Evolutionary conservation across 2,329 filamentous ascomycete genomes (phyloP).

Genomic region (Colletotrichum coccodes): DNA sequence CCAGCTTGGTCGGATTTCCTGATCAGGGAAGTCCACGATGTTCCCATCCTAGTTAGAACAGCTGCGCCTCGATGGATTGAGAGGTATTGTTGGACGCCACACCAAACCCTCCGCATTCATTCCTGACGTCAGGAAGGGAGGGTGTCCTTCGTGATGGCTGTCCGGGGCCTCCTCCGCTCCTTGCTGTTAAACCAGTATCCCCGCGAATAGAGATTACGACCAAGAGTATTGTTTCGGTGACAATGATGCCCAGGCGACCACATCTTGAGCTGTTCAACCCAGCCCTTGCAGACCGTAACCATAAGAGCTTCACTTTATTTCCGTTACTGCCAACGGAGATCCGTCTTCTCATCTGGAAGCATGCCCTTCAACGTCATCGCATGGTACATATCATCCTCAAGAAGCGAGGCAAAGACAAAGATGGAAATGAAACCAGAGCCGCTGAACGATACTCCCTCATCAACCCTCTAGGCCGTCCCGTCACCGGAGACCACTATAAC

Average conservation of each 20-base stretch:
- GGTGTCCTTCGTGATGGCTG: background rate
- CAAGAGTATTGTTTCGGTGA: background rate
- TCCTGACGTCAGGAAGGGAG: background rate
- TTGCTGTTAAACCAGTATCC: background rate
- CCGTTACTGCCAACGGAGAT: background rate
- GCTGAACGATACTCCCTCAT: background rate
- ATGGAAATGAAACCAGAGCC: too few relatives aligned
- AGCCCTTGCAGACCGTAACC: background rate
- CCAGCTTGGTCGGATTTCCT: background rate
- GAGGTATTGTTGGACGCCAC: slow-evolving; percentile 20
- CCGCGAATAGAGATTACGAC: background rate
- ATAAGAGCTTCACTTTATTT: background rate
- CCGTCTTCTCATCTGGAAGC: slow-evolving; percentile 3
- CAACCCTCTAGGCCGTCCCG: background rate
- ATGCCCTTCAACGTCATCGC: slow-evolving; percentile 7
- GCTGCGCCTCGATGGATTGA: slow-evolving; percentile 11
- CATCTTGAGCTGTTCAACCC: slow-evolving; percentile 26
- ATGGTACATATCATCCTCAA: background rate
- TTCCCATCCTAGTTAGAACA: background rate
- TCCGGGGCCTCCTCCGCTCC: background rate
- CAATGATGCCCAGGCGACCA: slow-evolving; percentile 6
- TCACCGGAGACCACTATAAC: slow-evolving; percentile 15
- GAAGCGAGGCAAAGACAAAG: background rate
- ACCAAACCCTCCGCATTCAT: background rate
- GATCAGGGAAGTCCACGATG: background rate